A percentile compares a stretch with the other conserved stretches of the same genome.
Evolutionary conservation across 2,329 filamentous ascomycete species (phyloP).

Genomic region (Echinosphaeria canescens): DNA sequence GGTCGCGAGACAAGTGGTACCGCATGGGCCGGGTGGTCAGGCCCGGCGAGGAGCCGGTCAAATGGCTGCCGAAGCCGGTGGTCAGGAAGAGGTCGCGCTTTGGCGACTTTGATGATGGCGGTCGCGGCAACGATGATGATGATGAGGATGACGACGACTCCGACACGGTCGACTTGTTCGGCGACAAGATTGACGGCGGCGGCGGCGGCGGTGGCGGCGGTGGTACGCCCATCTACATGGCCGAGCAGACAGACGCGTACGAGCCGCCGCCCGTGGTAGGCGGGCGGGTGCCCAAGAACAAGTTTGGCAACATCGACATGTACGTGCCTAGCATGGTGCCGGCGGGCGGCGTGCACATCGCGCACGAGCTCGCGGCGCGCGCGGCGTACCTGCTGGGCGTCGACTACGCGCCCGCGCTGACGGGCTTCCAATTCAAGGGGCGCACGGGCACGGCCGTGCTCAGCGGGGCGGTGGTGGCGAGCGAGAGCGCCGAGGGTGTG

Average conservation of each 20-base stretch:
- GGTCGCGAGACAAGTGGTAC: constrained; percentile 79
- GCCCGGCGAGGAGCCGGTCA: constrained; percentile 59
- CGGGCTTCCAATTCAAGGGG: constrained; percentile 74
- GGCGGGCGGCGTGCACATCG: constrained; percentile 53
- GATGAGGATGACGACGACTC: constrained; percentile 15
- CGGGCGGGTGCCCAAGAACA: constrained; percentile 69
- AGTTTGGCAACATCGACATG: constrained; percentile 83
- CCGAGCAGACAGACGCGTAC: constrained; percentile 52
- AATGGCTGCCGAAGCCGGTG: constrained; percentile 37
- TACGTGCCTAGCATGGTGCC: constrained; percentile 90
- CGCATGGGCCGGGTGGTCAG: constrained; percentile 64
- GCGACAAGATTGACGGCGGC: constrained; percentile 12
- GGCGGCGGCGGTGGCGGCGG: constrained; percentile 15
- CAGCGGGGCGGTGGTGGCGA: constrained; percentile 55
- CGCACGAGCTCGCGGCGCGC: constrained; percentile 32
- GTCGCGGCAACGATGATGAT: constrained; percentile 19
- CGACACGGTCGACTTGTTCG: constrained; percentile 10
- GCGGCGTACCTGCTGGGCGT: constrained; percentile 60
- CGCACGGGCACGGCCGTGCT: constrained; percentile 70
- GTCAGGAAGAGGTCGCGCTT: constrained; percentile 8
- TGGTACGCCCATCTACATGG: constrained; percentile 31
- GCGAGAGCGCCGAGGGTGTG: constrained; percentile 51
- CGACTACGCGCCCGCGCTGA: constrained; percentile 78
- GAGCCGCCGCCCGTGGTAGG: constrained; percentile 52
- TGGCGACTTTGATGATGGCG: constrained; percentile 17